Evolutionary conservation across 371 early-diverging fungal species (phyloP).

Genomic region (Mucor circinelloides): DNA sequence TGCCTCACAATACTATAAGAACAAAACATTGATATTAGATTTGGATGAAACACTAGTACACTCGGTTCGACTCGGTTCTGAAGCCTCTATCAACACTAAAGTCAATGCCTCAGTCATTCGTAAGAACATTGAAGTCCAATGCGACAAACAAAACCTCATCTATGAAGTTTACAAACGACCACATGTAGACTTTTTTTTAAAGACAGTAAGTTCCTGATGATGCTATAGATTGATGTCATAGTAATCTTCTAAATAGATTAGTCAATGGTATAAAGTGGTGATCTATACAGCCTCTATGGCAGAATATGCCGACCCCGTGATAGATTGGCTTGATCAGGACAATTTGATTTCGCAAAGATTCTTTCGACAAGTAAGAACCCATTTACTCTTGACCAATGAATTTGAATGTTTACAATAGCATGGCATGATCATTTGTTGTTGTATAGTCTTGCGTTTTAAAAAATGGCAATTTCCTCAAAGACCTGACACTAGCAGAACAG

Average conservation of each 20-base stretch:
- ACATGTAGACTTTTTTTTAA: slow-evolving; percentile 92
- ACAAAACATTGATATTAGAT: slow-evolving; percentile 93
- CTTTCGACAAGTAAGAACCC: slow-evolving; percentile 75
- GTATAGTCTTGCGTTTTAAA: slow-evolving; percentile 70
- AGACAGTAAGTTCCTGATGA: slow-evolving; percentile 59
- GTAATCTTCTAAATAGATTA: slow-evolving; percentile 56
- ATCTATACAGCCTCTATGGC: slow-evolving; percentile 97
- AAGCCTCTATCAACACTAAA: slow-evolving; percentile 12
- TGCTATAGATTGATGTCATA: neutral
- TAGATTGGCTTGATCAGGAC: slow-evolving; percentile 89
- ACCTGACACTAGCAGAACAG: slow-evolving; percentile 79
- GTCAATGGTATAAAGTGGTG: slow-evolving; percentile 97
- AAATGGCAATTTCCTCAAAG: slow-evolving; percentile 86
- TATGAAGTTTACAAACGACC: slow-evolving; percentile 97
- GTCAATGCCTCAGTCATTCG: slow-evolving; percentile 38
- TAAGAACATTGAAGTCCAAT: slow-evolving; percentile 82
- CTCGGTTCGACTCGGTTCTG: slow-evolving; percentile 57
- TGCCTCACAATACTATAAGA: slow-evolving; percentile 39
- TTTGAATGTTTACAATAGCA: neutral
- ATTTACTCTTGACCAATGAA: neutral
- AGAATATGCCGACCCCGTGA: slow-evolving; percentile 98
- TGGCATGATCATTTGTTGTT: neutral
- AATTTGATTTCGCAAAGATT: slow-evolving; percentile 81
- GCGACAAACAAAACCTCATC: slow-evolving; percentile 86
- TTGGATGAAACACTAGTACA: slow-evolving; percentile 98